Percentiles rank a stretch among this genome's conserved stretches.
phyloP scores from a whole-genome alignment of 2,329 filamentous ascomycete species.

The Teratosphaeria zuluensis region DNA sequence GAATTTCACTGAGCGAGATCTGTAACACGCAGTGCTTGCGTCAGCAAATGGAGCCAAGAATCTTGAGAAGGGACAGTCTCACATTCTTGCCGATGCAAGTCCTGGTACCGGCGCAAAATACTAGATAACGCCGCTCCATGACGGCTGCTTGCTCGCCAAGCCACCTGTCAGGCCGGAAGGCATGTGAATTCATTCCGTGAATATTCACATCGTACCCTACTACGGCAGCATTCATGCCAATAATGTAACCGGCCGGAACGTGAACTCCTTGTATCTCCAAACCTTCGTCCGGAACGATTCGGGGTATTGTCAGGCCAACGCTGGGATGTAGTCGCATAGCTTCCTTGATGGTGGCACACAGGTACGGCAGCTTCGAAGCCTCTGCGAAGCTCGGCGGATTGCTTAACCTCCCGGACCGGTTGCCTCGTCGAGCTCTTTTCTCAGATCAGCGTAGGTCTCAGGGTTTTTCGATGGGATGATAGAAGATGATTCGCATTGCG shows the following conservation, averaged over 20 bases:
- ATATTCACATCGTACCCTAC: constrained; percentile 25
- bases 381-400: constrained; percentile 18
- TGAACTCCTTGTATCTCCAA: constrained; percentile 15
- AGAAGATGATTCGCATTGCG: constrained; percentile 29
- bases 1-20: no score
- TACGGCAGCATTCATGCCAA: constrained; percentile 35
- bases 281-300: constrained; percentile 23
- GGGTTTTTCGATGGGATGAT: constrained; percentile 22
- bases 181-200: neutral
- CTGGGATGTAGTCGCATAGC: constrained; percentile 28
- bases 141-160: constrained; percentile 9
- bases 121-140: neutral
- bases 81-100: constrained; percentile 1
- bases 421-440: constrained; percentile 30
- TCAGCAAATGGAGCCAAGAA: no score
- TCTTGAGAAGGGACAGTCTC: neutral
- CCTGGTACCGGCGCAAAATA: neutral
- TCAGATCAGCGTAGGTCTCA: constrained; percentile 19
- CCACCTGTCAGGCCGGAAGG: constrained; percentile 38
- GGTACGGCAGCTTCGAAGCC: constrained; percentile 13
- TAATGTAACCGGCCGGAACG: constrained; percentile 26
- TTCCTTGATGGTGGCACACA: constrained; percentile 27
- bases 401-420: constrained; percentile 12
- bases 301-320: constrained; percentile 26
- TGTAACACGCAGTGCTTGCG: no score